Evolutionary conservation across 1,284 basidiomycete genomes (phyloP), one percentile per base, ranked within the genome.

Genomic region (Porphyrellus sp.): DNA sequence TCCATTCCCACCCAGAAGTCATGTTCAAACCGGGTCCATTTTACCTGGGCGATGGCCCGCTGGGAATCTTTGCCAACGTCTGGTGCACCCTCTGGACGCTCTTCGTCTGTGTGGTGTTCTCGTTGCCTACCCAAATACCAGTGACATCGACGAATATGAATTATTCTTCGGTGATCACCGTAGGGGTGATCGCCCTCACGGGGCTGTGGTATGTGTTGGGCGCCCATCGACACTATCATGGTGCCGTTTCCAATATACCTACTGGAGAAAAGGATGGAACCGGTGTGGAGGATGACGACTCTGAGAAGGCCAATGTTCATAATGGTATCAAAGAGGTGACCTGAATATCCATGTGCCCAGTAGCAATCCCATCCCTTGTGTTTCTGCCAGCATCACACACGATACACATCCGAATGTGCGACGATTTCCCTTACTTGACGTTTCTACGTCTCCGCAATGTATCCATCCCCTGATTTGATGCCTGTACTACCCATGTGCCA

Each of bases 21-120:
- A 74, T 75, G 60, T 93, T 91, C 77, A 85, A 85, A 66, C 91
- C 91, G 1, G 91, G 91, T n/a, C 92, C 92, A 18, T 94, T 92
- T 73, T 89, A 84, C 67, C 83, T 93, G 77, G 91, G 91, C 23
- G 74, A 82, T 49, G 90, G 89, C 0, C 60, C 75, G 53, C 67
- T 92, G 18, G 89, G 87, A 4, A 79, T 78, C 73, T 62, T 77
- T 15, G 78, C 80, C 59, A 92, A 93, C 64, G 56, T 76, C 20
- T 77, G 78, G 45, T 90, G 89, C 59, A 82, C 91, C 40, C 44
- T 70, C 24, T 89, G 86, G 86, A 86, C 84, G 42, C 53, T 80
- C 24, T 88, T 89, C 66, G 77, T 89, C 31, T 79, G 76, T 47
- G 77, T 88, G 28, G 79, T 90, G 56, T 88, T 89, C 69, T 83